These are phyloP conservation scores for Leucoagaricus sp. DNA, from an alignment of 1,284 basidiomycete genomes.

Conservation along the genomic window DNA sequence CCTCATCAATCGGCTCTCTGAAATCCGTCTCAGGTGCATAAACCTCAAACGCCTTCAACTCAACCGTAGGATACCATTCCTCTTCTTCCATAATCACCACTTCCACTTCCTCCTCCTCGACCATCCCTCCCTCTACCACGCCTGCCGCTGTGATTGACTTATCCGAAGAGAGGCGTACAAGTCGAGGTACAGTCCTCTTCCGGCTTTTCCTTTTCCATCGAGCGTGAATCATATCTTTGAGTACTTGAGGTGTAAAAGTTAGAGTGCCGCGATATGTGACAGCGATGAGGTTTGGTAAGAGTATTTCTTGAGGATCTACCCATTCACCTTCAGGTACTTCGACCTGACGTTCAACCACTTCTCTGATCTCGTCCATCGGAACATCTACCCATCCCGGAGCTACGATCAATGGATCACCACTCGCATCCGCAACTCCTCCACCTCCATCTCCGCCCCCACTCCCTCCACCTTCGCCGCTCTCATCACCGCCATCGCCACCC, in stretches of 20 bases:
- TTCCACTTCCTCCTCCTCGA: background rate
- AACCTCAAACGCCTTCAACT: background rate
- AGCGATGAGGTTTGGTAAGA: slow-evolving; percentile 3
- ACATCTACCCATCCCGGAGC: slow-evolving; percentile 5
- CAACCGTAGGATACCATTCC: slow-evolving; percentile 6
- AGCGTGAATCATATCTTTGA: slow-evolving; percentile 4
- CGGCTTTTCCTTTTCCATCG: slow-evolving; percentile 8
- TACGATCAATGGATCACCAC: background rate
- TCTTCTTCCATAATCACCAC: slow-evolving; percentile 2
- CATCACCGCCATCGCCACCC: background rate
- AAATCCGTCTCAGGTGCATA: slow-evolving; percentile 5
- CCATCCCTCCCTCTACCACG: background rate
- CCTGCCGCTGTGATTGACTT: too few species aligned
- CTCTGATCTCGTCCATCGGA: slow-evolving; percentile 8
- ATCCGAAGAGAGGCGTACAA: background rate
- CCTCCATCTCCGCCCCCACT: too few species aligned
- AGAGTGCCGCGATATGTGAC: slow-evolving; percentile 8
- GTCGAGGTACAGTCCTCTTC: background rate
- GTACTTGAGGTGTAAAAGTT: background rate
- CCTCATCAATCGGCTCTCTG: slow-evolving; percentile 9
- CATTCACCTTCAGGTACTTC: slow-evolving; percentile 5
- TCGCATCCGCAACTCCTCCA: too few species aligned
- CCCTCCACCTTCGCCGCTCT: background rate
- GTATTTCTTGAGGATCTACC: slow-evolving; percentile 6
- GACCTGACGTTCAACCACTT: background rate